Percentiles rank a stretch among this genome's conserved stretches.
These are phyloP conservation scores for Fraxinus albicans DNA, from an alignment of 305 asterid species.

Conservation along the genomic window DNA sequence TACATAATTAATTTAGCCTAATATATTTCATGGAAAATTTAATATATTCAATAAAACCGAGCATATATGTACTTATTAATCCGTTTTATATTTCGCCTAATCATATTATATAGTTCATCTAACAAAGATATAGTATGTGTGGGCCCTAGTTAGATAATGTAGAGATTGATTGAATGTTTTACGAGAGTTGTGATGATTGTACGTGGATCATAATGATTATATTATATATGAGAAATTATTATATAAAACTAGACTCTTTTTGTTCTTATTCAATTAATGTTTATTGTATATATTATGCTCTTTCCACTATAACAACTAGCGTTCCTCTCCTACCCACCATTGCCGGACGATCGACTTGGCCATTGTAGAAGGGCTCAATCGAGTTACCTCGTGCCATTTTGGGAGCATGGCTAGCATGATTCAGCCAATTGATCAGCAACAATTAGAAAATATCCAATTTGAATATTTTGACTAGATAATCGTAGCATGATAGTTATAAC, in stretches of 20 bases:
- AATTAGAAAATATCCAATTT: no score
- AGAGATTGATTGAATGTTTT: not conserved
- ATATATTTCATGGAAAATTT: no score
- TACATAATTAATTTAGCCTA: no score
- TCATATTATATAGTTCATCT: no score
- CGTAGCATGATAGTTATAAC: not conserved
- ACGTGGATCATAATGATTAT: not conserved
- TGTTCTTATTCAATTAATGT: not conserved
- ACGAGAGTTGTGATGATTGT: not conserved
- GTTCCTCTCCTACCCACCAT: not conserved
- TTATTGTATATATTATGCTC: not conserved
- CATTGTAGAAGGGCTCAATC: not conserved
- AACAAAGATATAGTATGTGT: not conserved
- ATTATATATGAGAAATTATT: not conserved
- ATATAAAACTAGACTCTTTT: not conserved
- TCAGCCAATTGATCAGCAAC: not conserved
- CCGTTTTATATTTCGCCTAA: no score
- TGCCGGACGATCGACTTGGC: no score
- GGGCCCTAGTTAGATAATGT: not conserved
- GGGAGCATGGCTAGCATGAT: not conserved
- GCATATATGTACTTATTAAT: no score
- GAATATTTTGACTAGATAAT: not conserved
- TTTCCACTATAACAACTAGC: not conserved
- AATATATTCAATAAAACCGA: no score
- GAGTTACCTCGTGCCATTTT: not conserved